Evolutionary conservation across 306 rosid genomes (phyloP), one percentile per base, ranked within the genome.

Genomic region (Acmispon strigosus): DNA sequence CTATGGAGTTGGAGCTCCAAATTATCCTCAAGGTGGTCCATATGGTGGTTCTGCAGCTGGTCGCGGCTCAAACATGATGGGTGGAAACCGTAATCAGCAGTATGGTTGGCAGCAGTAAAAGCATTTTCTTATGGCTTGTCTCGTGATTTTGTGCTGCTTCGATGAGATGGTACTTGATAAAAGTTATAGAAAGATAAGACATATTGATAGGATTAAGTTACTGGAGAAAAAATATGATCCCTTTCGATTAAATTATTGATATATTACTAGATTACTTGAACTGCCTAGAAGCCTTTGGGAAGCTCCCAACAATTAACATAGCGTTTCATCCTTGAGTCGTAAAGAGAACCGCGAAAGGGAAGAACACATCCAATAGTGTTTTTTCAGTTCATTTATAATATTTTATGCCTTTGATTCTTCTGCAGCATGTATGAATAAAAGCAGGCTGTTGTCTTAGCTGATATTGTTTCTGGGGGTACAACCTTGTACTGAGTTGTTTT

Each of bases 1-100:
- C 74, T 86, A 82, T 54, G 89, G 83, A 37, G 87, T 76, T 60
- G 89, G 81, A 53, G 86, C 82, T 64, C 91, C 91, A 24, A 88
- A 76, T 65, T 84, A 82, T 76, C 73, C 86, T 59, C 91, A 82
- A 47, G 79, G 73, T 47, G 75, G 75, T 29, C 92, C 85, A 5
- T 86, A 82, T 60, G 87, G 95, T 42, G 87, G 89, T 29, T 85
- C 89, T 16, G 78, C 81, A 12, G 71, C 66, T 24, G 81, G 80
- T 9, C 70, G 75, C 5, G 91, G 90, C 27, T 68, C 78, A 24
- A 85, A 83, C 70, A 75, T 79, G 53, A 62, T 71, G 77, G 77
- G 85, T 1, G 85, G 86, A 15, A 86, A 76, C 51, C 86, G 84
- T 50, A 86, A 81, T 36, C 89, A 86, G 62, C 91, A 82, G 73